These are phyloP conservation scores for Oxytropis ochrocephala DNA, from an alignment of 306 rosid species.

Conservation along the genomic window DNA sequence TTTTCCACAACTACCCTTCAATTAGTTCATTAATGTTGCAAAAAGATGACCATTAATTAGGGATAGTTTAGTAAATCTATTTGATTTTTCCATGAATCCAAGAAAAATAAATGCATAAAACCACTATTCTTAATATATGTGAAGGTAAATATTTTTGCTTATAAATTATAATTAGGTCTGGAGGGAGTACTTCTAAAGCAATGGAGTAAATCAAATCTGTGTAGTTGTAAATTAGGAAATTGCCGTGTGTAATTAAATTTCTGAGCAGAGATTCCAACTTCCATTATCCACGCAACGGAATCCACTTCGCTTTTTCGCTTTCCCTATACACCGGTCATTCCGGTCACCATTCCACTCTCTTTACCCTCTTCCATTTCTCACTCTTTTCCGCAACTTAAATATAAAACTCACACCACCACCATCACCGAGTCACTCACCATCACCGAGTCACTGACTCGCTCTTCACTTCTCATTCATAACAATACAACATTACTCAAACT, in stretches of 20 bases:
- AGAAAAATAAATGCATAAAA: too few species aligned
- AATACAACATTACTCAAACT: not conserved
- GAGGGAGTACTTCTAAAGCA: too few species aligned
- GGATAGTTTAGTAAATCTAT: too few species aligned
- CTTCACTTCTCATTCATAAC: not conserved
- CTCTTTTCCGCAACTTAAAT: not conserved
- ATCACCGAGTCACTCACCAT: not conserved
- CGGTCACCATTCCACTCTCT: slow-evolving; percentile 16
- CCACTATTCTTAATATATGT: too few species aligned
- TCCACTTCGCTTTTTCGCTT: not conserved
- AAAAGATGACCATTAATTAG: too few species aligned
- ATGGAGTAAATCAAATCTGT: too few species aligned
- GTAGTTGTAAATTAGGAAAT: not conserved
- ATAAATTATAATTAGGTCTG: too few species aligned
- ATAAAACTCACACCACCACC: not conserved
- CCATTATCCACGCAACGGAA: slow-evolving; percentile 4
- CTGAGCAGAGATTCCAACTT: not conserved
- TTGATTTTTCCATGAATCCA: too few species aligned
- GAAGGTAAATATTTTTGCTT: too few species aligned
- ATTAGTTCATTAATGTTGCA: too few species aligned
- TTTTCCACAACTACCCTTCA: too few species aligned
- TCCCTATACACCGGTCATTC: slow-evolving; percentile 13
- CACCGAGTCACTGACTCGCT: slow-evolving; percentile 12
- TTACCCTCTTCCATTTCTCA: not conserved
- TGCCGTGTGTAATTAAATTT: not conserved